Percentiles rank a stretch among this genome's conserved stretches.
Conservation (phyloP, 176 grass and related monocot genomes). For the Panicum miliaceum region DNA sequence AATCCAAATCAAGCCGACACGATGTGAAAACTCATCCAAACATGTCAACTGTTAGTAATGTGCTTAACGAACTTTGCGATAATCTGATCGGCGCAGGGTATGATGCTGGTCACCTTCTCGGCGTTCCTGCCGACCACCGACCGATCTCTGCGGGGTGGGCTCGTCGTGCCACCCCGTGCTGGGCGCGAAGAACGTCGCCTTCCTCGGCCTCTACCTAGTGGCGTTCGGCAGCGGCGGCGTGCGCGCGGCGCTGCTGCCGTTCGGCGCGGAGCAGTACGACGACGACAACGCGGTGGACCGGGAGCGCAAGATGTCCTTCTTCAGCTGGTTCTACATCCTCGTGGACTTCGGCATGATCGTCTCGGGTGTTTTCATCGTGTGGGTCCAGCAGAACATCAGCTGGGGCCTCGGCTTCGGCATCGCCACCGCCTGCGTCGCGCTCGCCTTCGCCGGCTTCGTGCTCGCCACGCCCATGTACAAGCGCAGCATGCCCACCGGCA, state of each 20-base stretch:
- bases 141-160: conserved; percentile 33
- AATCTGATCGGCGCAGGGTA: conserved; percentile 40
- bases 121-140: conserved; percentile 50
- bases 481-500: conserved; percentile 53
- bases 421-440: conserved; percentile 58
- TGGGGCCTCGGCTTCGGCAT: conserved; percentile 87
- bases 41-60: background rate
- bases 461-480: conserved; percentile 56
- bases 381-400: conserved; percentile 82
- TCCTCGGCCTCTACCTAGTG: conserved; percentile 70
- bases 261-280: conserved; percentile 77
- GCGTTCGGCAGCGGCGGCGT: conserved; percentile 72
- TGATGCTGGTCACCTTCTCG: conserved; percentile 56
- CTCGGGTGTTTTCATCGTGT: conserved; percentile 73
- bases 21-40: background rate
- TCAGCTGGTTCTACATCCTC: conserved; percentile 84
- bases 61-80: background rate
- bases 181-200: conserved; percentile 33
- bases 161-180: conserved; percentile 33
- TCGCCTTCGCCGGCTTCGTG: conserved; percentile 63
- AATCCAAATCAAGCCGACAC: background rate
- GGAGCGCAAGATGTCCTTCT: conserved; percentile 68
- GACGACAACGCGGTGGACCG: conserved; percentile 57
- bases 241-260: conserved; percentile 73
- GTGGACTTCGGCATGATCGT: conserved; percentile 76